Base-by-base conservation (phyloP, 164 flowering plant genomes). In the Vitis labrusca region DNA sequence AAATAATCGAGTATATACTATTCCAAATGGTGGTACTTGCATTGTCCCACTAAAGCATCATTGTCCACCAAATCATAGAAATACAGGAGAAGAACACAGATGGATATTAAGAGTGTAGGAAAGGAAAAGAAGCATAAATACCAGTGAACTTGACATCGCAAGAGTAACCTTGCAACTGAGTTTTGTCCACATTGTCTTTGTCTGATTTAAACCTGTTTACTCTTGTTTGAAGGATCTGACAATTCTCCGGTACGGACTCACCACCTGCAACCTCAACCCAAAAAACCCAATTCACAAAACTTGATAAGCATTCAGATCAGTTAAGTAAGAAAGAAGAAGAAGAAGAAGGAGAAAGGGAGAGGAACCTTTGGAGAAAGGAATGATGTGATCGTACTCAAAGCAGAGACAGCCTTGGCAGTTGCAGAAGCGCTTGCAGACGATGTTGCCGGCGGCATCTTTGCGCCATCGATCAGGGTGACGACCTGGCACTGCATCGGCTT, bases 391-490 rank as follows among this genome's bases (percentile, higher is more conserved):
- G 74, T 93, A 96, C 78, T 96, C 97, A 62, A 89, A 96, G 86
- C 99, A 96, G 57, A 96, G 93, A 73, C 99, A 93, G 32, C 98
- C 99, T 2, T 74, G 81, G 76, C 99, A 96, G 76, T 89, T 91
- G 75, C 89, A 84, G 79, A 93, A 93, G 68, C 99, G 92, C 77
- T 91, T 96, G 82, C 99, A 96, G 75, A 96, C 97, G 6, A 93
- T 71, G 86, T 96, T 93, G 15, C 98, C 98, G 30, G 97, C 99
- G 32, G 94, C 95, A 61, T 93, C 99, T 65, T 83, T 88, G 51
- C 98, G 91, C 99, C 97, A 96, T 66, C 98, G 78, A 65, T 96
- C 98, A 0, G 99, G 99, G 73, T 96, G 99, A 9, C 98, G 78
- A 9, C 97, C 97, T 0, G 90, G 84, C 3, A 91, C 88, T 1